Percentiles rank a stretch among this genome's conserved stretches.
phyloP scores from a whole-genome alignment of 352 stramenopile genomes.

The Aphanomyces cochlioides region DNA sequence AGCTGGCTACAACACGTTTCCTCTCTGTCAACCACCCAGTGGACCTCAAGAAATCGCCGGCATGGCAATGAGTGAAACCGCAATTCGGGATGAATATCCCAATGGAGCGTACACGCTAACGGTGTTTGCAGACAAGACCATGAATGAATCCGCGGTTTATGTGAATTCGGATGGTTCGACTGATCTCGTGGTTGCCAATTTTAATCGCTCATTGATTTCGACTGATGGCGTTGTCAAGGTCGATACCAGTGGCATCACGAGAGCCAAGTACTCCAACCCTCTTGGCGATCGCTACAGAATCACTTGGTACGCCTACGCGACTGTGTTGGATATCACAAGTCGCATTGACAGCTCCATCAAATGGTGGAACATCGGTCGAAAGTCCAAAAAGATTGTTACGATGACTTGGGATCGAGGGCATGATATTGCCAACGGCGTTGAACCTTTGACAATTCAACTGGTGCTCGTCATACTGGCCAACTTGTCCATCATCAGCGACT shows the following conservation, averaged over 20 bases:
- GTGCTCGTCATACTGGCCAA: too few species aligned
- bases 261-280: not conserved
- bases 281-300: constrained; percentile 1
- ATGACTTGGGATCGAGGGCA: constrained; percentile 11
- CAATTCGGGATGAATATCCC: not conserved
- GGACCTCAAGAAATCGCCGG: constrained; percentile 6
- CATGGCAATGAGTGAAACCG: constrained; percentile 12
- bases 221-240: not conserved
- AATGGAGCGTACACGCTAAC: constrained; percentile 8
- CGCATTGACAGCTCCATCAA: not conserved
- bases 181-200: not conserved
- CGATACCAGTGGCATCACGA: constrained; percentile 9
- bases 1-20: not conserved
- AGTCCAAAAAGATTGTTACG: not conserved
- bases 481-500: too few species aligned
- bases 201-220: not conserved
- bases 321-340: not conserved
- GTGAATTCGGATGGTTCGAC: constrained; percentile 2
- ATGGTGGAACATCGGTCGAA: not conserved
- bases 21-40: not conserved
- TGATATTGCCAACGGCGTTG: constrained; percentile 11
- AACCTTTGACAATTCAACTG: not conserved
- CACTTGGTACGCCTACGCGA: not conserved
- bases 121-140: not conserved
- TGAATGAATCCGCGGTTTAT: not conserved